phyloP scores from a whole-genome alignment of 202 grass and related monocot species.

The Brachypodium distachyon region DNA sequence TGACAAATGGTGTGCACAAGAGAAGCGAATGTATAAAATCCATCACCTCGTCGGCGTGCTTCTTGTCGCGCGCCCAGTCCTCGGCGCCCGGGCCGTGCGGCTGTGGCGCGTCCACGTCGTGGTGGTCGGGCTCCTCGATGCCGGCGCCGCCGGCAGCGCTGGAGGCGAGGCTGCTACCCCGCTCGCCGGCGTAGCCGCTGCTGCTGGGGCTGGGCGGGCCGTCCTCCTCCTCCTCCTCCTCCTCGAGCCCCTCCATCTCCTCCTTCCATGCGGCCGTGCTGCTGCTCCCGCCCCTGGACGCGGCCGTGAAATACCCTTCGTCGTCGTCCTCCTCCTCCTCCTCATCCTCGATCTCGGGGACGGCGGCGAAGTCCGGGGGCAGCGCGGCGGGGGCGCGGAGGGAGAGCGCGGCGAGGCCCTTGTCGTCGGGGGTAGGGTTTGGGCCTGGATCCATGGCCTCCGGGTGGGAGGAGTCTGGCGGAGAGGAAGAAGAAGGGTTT shows the following conservation, averaged over 20 bases:
- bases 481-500: background rate
- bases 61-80: constrained; percentile 58
- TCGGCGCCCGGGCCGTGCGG: background rate
- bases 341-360: constrained; percentile 51
- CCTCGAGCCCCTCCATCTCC: constrained; percentile 12
- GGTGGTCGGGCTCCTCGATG: constrained; percentile 41
- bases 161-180: constrained; percentile 63
- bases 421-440: background rate
- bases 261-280: constrained; percentile 30
- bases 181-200: constrained; percentile 81
- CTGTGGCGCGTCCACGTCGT: background rate
- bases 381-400: constrained; percentile 34
- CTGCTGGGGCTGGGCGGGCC: constrained; percentile 67
- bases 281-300: constrained; percentile 38
- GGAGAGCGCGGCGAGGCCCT: constrained; percentile 7
- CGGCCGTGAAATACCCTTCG: constrained; percentile 30
- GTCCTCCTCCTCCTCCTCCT: constrained; percentile 26
- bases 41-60: constrained; percentile 76
- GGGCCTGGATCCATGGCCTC: constrained; percentile 39
- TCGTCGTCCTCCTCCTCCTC: constrained; percentile 32
- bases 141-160: constrained; percentile 4
- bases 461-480: background rate
- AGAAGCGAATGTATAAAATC: too few relatives aligned
- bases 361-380: constrained; percentile 46
- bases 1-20: too few relatives aligned